Evolutionary conservation across 352 stramenopile species (phyloP).

Genomic region (Globisporangium acanthophoron): DNA sequence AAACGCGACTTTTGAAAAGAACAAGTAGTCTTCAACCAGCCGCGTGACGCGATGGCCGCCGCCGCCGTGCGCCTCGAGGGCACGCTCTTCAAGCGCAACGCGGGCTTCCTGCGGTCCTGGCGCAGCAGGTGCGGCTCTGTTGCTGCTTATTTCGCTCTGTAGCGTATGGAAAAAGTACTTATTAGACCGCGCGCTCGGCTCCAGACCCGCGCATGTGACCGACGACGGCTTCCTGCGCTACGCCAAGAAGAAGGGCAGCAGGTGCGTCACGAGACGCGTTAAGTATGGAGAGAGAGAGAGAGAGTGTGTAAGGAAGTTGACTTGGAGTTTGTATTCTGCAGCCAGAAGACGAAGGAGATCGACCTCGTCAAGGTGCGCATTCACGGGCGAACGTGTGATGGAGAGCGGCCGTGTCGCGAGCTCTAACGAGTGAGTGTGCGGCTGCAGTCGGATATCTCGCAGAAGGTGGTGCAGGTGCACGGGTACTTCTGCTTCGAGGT

Average conservation of each 20-base stretch:
- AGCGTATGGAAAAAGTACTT: not conserved
- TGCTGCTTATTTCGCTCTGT: not conserved
- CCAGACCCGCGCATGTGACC: constrained; percentile 45
- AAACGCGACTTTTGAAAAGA: too few species aligned
- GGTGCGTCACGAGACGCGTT: not conserved
- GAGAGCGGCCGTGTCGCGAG: not conserved
- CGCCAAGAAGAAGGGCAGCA: constrained; percentile 59
- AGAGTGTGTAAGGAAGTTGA: not conserved
- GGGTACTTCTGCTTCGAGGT: constrained; percentile 65
- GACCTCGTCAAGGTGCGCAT: constrained; percentile 60
- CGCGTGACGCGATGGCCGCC: not conserved
- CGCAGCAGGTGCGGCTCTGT: constrained; percentile 32
- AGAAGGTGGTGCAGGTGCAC: constrained; percentile 27
- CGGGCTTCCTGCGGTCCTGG: constrained; percentile 61
- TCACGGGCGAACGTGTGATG: not conserved
- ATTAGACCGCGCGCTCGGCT: not conserved
- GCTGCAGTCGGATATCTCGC: constrained; percentile 35
- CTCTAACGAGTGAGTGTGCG: not conserved
- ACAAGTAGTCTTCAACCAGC: too few species aligned
- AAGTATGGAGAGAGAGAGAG: too few species aligned
- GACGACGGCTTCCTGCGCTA: constrained; percentile 62
- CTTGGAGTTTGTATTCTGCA: not conserved
- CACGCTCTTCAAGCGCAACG: constrained; percentile 64
- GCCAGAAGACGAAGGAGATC: constrained; percentile 47
- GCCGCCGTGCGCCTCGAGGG: constrained; percentile 23